Evolutionary conservation across 2,329 filamentous ascomycete species (phyloP), one percentile per base, ranked within the genome.

Genomic region (Xylaria sp.): DNA sequence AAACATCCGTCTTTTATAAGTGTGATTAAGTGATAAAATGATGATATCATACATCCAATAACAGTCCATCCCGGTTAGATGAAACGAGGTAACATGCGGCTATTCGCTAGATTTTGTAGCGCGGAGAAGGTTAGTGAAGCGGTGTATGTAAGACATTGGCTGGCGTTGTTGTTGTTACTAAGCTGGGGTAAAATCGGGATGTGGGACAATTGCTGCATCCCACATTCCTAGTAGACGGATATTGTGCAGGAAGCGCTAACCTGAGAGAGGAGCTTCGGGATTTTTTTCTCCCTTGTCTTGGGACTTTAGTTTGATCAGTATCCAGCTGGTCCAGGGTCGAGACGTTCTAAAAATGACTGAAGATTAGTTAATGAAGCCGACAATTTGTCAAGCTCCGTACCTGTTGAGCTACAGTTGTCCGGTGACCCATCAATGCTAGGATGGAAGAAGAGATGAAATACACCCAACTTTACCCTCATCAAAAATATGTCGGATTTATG

Each of bases 161-260:
- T 37, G 29, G 13, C 10, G 18, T 47, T 47, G n/a, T 44, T 40
- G 25, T 29, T 29, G 6, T 6, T 13, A 27, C 21, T 29, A 57
- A 57, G 54, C 54, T 25, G 21, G 21, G 47, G 29, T 21, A 21
- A 3, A 27, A 5, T 18, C 51, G 51, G 51, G 51, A 54, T 37
- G 51, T 54, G 51, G 51, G 51, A 37, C n/a, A 23, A 23, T 10
- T 21, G 42, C 29, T 35, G 42, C 29, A 51, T 51, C 58, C 58
- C 58, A 51, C 58, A 60, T 60, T 50, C 58, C 27, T 13, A 35
- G 60, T 27, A 37, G 12, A 21, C 21, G 32, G 29, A 21, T 37
- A 12, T 55, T 37, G 10, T 55, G 51, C 51, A 55, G 32, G 32
- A 55, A 55, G 51, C 29, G 29, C 51, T 35, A 55, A 37, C 51